Evolutionary conservation across 768 basidiomycete species (phyloP), one percentile per base, ranked within the genome.

Genomic region (Lyophyllum semitale): DNA sequence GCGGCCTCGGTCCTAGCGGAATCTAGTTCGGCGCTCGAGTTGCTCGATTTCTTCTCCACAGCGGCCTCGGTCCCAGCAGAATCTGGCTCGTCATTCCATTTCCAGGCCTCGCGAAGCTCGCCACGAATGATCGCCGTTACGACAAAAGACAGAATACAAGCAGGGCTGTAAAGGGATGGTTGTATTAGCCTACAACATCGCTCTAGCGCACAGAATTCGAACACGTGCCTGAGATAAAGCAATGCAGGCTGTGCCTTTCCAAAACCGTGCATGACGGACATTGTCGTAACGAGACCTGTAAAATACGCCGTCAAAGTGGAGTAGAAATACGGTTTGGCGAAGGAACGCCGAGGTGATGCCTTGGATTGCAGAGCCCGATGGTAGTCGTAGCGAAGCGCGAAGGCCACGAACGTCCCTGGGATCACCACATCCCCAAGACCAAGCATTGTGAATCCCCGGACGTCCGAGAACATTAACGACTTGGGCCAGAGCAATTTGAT

Each of bases 401-500:
- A 81, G 17, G 92, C 87, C 48, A 97, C 75, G 71, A 98, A 91
- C 32, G 80, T 76, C 22, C 81, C 80, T 13, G 81, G 81, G 8
- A 82, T 71, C n/a, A 83, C 78, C 38, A 96, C 84, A 68, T 97
- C 95, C 23, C 95, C 95, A 1, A 98, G 77, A 1, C 96, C 96
- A 27, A 98, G 86, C 87, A 98, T 88, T 27, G 93, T 89, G 67
- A 83, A 90, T 4, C 92, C 93, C 26, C 78, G 69, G 4, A 69
- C 76, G 5, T 71, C 66, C 4, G 77, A 70, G 60, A 87, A 78
- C 1, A 46, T 51, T 20, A 84, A 57, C 1, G 87, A 86, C 66
- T 91, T 93, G 0, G 92, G 87, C 85, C 88, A 93, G 33, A 95
- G 76, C 29, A 98, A 79, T 72, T 97, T 98, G 74, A 98, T 95